Conservation (phyloP, 768 basidiomycete species). For the Suillus subluteus region DNA sequence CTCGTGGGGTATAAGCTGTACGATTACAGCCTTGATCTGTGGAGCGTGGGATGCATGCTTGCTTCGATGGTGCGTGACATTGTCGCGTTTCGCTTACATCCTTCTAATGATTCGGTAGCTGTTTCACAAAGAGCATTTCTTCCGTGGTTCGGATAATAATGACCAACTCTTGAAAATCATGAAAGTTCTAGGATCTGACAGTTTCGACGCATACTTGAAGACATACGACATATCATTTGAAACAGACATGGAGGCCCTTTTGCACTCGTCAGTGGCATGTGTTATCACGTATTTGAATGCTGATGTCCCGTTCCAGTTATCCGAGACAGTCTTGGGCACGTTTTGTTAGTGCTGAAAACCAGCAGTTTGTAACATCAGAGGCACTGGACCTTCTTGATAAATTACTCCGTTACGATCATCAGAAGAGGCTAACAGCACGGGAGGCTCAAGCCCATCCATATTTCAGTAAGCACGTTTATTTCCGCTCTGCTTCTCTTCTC, state of each 20-base stretch:
- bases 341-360: conserved; percentile 62
- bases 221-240: conserved; percentile 70
- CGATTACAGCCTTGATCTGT: conserved; percentile 74
- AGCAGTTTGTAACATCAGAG: conserved; percentile 59
- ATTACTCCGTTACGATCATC: conserved; percentile 70
- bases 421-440: conserved; percentile 65
- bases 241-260: conserved; percentile 58
- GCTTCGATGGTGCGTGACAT: conserved; percentile 64
- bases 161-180: conserved; percentile 75
- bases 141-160: conserved; percentile 73
- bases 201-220: conserved; percentile 61
- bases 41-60: conserved; percentile 77
- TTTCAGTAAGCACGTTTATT: conserved; percentile 50
- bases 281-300: neutral
- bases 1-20: conserved; percentile 74
- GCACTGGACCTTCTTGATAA: conserved; percentile 70
- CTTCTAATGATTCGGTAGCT: conserved; percentile 43
- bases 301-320: conserved; percentile 42
- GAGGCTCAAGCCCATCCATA: conserved; percentile 71
- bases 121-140: conserved; percentile 76
- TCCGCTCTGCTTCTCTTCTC: conserved; percentile 26
- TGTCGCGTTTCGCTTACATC: neutral
- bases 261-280: conserved; percentile 44
- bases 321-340: conserved; percentile 67
- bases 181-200: conserved; percentile 69